A percentile compares a stretch with the other conserved stretches of the same genome.
These are phyloP conservation scores for Barnettozyma salicaria DNA, from an alignment of 805 yeast genomes.

Conservation along the genomic window DNA sequence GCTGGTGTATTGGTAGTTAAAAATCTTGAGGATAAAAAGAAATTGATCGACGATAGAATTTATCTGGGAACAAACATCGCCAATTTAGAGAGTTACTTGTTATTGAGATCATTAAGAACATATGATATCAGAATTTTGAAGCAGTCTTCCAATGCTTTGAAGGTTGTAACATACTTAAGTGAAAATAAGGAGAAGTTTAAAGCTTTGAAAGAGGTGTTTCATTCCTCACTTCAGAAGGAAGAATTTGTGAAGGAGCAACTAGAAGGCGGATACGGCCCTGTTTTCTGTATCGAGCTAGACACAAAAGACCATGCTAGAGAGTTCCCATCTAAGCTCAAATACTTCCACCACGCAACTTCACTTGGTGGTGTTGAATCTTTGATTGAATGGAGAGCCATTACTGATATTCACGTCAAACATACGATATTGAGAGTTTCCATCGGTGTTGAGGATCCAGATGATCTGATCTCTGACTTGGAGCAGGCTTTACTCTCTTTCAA, in stretches of 20 bases:
- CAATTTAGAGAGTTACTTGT: constrained; percentile 66
- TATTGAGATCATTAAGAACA: constrained; percentile 77
- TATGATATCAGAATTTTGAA: constrained; percentile 61
- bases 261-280: constrained; percentile 64
- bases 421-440: constrained; percentile 67
- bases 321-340: constrained; percentile 59
- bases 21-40: constrained; percentile 37
- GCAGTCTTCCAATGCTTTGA: constrained; percentile 59
- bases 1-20: constrained; percentile 78
- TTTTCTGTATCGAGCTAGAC: constrained; percentile 57
- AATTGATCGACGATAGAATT: constrained; percentile 56
- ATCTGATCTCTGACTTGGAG: constrained; percentile 68
- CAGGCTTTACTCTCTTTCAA: constrained; percentile 38
- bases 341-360: constrained; percentile 87
- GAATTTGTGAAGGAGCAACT: constrained; percentile 60
- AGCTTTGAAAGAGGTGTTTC: constrained; percentile 48
- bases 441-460: constrained; percentile 75
- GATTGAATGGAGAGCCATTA: constrained; percentile 84
- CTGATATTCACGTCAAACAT: constrained; percentile 51
- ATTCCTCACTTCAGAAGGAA: constrained; percentile 75
- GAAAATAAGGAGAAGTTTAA: constrained; percentile 45
- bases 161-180: constrained; percentile 52
- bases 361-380: constrained; percentile 89
- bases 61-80: constrained; percentile 75
- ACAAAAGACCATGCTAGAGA: constrained; percentile 48